A percentile compares a stretch with the other conserved stretches of the same genome.
Evolutionary conservation across 2,329 filamentous ascomycete species (phyloP).

Genomic region (Epicoccum sorghinum): DNA sequence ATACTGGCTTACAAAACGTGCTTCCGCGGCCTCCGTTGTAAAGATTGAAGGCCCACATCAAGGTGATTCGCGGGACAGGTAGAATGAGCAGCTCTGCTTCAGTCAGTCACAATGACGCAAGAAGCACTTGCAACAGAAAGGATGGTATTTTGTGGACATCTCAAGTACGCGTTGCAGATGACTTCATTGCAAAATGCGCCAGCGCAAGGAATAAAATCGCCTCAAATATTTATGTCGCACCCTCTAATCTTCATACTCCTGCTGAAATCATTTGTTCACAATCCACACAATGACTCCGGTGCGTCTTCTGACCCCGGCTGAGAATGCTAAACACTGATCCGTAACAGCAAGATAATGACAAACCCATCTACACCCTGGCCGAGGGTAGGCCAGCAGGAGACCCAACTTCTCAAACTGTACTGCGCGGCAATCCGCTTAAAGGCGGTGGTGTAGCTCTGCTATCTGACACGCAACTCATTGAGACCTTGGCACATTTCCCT

Average conservation of each 20-base stretch:
- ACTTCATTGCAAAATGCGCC: constrained; percentile 1
- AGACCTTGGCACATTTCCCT: constrained; percentile 66
- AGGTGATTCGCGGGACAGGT: neutral
- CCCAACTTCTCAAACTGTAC: constrained; percentile 1
- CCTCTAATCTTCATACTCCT: too few relatives aligned
- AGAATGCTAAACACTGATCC: neutral
- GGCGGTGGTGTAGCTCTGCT: constrained; percentile 55
- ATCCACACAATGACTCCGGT: too few relatives aligned
- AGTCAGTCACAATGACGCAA: constrained; percentile 7
- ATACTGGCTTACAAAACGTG: neutral
- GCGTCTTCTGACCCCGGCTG: too few relatives aligned
- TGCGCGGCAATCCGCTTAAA: constrained; percentile 7
- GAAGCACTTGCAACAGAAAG: neutral
- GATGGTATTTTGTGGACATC: neutral
- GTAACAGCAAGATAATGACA: neutral
- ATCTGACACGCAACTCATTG: constrained; percentile 66
- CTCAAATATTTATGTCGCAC: too few relatives aligned
- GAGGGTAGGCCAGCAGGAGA: constrained; percentile 6
- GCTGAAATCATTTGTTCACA: too few relatives aligned
- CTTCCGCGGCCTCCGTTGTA: neutral
- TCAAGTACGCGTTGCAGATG: constrained; percentile 1
- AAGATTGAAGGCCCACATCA: neutral
- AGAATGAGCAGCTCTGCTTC: neutral
- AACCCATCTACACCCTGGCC: constrained; percentile 5
- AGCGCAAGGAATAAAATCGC: neutral